A percentile compares a stretch with the other conserved stretches of the same genome.
Evolutionary conservation across 768 basidiomycete genomes (phyloP).

Genomic region (Russula compacta): DNA sequence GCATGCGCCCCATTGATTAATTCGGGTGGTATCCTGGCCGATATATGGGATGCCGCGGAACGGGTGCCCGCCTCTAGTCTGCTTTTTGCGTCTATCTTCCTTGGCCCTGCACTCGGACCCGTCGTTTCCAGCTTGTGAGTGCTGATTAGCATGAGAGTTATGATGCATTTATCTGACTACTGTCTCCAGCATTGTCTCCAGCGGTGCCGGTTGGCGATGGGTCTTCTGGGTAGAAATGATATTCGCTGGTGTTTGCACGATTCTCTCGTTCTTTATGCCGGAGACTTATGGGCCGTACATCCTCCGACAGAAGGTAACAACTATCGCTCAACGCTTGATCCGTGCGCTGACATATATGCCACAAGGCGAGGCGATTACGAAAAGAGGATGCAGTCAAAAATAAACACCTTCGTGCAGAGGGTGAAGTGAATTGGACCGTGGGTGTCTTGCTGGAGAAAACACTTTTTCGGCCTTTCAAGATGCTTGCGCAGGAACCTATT

Average conservation of each 20-base stretch:
- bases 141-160: background rate
- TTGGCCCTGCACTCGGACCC: conserved; percentile 22
- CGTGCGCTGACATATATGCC: background rate
- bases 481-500: conserved; percentile 55
- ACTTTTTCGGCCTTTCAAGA: conserved; percentile 47
- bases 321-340: background rate
- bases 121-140: conserved; percentile 18
- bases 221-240: conserved; percentile 12
- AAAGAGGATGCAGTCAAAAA: conserved; percentile 39
- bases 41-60: conserved; percentile 20
- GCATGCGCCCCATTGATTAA: conserved; percentile 20
- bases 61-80: conserved; percentile 18
- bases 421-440: conserved; percentile 51
- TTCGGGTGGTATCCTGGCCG: conserved; percentile 18
- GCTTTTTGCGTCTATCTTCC: conserved; percentile 18
- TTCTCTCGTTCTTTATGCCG: background rate
- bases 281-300: conserved; percentile 4
- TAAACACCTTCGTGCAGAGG: conserved; percentile 42
- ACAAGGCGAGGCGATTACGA: conserved; percentile 37
- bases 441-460: conserved; percentile 44
- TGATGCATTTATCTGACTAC: background rate
- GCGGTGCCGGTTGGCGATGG: conserved; percentile 4
- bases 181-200: background rate
- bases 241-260: background rate
- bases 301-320: background rate